phyloP scores from a whole-genome alignment of 1,284 basidiomycete species.

The Boletus sp. region DNA sequence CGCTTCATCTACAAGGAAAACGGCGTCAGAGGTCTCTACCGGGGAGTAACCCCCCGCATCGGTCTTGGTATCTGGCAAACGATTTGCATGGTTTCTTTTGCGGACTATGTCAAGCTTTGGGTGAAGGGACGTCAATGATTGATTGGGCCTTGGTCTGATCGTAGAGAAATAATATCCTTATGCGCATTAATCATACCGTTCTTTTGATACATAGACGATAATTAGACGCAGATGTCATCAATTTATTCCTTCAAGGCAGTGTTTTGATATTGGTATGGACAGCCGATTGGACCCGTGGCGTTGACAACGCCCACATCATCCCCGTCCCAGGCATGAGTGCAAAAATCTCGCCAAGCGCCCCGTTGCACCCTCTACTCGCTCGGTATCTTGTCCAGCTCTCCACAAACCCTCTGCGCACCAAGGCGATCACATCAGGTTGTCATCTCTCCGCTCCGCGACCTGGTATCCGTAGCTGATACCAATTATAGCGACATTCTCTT shows the following conservation, averaged over 20 bases:
- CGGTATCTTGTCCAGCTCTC: conserved; percentile 63
- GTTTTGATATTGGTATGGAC: too few relatives aligned
- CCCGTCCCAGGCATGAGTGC: conserved; percentile 34
- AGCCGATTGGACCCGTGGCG: too few relatives aligned
- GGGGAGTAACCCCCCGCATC: conserved; percentile 95
- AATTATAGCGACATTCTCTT: conserved; percentile 56
- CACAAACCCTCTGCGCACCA: conserved; percentile 68
- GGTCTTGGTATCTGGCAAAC: conserved; percentile 97
- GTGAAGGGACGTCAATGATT: conserved; percentile 40
- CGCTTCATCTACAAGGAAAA: conserved; percentile 94
- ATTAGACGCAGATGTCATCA: not conserved
- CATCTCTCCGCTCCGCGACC: conserved; percentile 1
- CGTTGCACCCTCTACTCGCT: conserved; percentile 53
- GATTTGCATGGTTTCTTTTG: conserved; percentile 96
- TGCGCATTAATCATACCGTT: conserved; percentile 16
- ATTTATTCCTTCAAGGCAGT: not conserved
- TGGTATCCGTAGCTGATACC: conserved; percentile 2
- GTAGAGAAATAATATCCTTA: conserved; percentile 24
- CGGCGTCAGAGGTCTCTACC: conserved; percentile 94
- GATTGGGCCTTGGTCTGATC: conserved; percentile 1
- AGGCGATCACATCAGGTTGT: conserved; percentile 64
- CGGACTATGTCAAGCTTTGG: conserved; percentile 89
- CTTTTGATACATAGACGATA: conserved; percentile 2
- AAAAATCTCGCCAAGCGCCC: conserved; percentile 21
- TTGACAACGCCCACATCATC: not conserved